Conservation (phyloP, 1,284 basidiomycete genomes). For the Melampsora larici-populina region DNA sequence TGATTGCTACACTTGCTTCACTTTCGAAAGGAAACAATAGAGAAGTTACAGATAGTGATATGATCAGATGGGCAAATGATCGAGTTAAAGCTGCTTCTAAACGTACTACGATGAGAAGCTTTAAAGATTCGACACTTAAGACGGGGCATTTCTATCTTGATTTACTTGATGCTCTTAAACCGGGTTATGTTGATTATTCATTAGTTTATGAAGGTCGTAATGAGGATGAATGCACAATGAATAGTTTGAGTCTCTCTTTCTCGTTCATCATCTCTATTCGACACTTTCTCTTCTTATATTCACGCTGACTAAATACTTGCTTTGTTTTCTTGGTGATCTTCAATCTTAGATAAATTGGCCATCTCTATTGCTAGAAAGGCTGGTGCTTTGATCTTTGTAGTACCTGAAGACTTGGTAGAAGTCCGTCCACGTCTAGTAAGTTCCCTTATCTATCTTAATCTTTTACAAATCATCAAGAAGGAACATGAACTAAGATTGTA, state of each 20-base stretch:
- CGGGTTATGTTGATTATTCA: conserved; percentile 89
- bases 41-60: conserved; percentile 85
- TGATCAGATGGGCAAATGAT: conserved; percentile 92
- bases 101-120: conserved; percentile 70
- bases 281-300: not conserved
- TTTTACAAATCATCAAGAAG: not conserved
- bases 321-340: not conserved
- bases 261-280: not conserved
- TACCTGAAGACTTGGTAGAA: conserved; percentile 71
- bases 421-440: conserved; percentile 36
- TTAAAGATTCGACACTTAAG: conserved; percentile 88
- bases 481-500: not conserved
- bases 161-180: conserved; percentile 81
- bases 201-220: conserved; percentile 68
- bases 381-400: conserved; percentile 93
- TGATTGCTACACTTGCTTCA: conserved; percentile 80
- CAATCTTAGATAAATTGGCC: conserved; percentile 71
- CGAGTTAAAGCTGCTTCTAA: conserved; percentile 74
- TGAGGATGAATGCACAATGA: conserved; percentile 86
- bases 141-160: conserved; percentile 92
- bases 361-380: conserved; percentile 97
- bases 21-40: conserved; percentile 66
- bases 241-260: conserved; percentile 53
- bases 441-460: not conserved
- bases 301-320: not conserved